A percentile compares a stretch with the other conserved stretches of the same genome.
These are phyloP conservation scores for Poterioochromonas sp. DNA, from an alignment of 352 stramenopile genomes.

Conservation along the genomic window DNA sequence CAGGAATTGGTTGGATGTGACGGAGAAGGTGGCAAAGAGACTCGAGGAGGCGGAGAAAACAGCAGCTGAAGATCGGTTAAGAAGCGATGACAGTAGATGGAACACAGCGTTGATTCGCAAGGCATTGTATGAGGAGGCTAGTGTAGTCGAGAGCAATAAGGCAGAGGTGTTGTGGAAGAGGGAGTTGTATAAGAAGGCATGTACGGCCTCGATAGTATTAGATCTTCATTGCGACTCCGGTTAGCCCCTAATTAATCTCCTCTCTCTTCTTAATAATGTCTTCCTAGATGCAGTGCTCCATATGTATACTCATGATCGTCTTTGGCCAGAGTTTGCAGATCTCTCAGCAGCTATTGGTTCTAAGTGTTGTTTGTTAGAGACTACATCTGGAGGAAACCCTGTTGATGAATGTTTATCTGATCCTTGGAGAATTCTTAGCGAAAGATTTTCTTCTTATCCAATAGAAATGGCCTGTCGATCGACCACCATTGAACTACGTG, in stretches of 20 bases:
- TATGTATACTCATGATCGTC: constrained; percentile 24
- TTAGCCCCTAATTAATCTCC: too few species aligned
- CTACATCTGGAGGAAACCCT: neutral
- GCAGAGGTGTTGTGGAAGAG: neutral
- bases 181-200: neutral
- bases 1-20: constrained; percentile 20
- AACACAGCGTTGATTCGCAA: constrained; percentile 3
- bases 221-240: constrained; percentile 25
- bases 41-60: neutral
- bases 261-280: too few species aligned
- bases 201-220: neutral
- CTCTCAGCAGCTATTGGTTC: neutral
- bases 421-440: neutral
- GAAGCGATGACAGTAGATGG: neutral
- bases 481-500: constrained; percentile 12
- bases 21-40: neutral
- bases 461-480: constrained; percentile 16
- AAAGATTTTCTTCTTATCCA: neutral
- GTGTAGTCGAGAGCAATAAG: neutral
- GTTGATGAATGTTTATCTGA: constrained; percentile 5
- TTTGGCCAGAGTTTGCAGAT: constrained; percentile 7
- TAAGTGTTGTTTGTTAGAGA: neutral
- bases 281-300: constrained; percentile 28
- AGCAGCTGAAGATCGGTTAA: neutral
- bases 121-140: neutral